Evolutionary conservation across 2,329 filamentous ascomycete genomes (phyloP).

Genomic region (Immersiporthe knoxdaviesiana): DNA sequence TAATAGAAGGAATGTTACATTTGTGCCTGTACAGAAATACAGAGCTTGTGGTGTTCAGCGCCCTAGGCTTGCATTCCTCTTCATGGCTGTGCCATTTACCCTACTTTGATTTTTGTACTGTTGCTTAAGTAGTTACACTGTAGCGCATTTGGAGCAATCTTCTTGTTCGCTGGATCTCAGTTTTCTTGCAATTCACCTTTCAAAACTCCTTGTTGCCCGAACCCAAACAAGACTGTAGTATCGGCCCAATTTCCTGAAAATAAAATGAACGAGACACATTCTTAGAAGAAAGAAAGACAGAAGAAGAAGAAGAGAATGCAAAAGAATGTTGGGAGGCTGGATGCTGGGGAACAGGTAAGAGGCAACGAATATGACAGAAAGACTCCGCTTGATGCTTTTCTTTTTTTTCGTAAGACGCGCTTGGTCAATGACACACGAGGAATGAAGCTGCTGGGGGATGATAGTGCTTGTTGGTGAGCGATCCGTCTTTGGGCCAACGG

Average conservation of each 20-base stretch:
- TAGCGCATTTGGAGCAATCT: too few relatives aligned
- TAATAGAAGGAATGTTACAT: too few relatives aligned
- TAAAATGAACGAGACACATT: neutral
- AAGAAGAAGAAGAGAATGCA: neutral
- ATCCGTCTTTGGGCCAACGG: neutral
- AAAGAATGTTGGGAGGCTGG: neutral
- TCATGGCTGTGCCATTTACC: too few relatives aligned
- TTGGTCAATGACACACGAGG: neutral
- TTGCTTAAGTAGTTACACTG: too few relatives aligned
- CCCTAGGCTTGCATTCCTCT: too few relatives aligned
- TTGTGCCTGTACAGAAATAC: too few relatives aligned
- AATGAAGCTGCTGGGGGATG: neutral
- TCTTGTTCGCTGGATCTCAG: too few relatives aligned
- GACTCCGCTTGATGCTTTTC: neutral
- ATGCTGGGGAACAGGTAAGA: neutral
- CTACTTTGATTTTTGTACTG: too few relatives aligned
- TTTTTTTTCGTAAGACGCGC: neutral
- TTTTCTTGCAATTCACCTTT: neutral
- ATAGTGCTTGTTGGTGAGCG: neutral
- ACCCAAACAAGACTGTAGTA: neutral
- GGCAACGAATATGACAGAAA: neutral
- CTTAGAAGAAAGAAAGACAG: neutral
- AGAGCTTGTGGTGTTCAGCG: too few relatives aligned
- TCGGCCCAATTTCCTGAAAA: neutral
- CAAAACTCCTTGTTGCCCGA: neutral